Base-by-base conservation (phyloP, 768 basidiomycete species). In the Suillus occidentalis region DNA sequence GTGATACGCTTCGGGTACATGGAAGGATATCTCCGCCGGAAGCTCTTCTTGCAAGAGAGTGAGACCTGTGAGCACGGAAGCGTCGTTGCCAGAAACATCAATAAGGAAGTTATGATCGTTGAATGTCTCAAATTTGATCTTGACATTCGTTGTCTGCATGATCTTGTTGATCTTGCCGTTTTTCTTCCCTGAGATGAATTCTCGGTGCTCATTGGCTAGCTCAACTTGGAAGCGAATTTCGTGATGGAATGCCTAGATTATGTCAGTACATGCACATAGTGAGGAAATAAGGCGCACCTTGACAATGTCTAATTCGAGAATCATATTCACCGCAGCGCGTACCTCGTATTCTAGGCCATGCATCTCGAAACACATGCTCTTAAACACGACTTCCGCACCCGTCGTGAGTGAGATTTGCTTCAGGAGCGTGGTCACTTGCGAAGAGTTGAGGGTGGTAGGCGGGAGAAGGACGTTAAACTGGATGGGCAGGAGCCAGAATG, bases 81-180 rank as follows among this genome's bases (percentile, higher is more conserved):
- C 83, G 73, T 95, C 92, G 68, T 87, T 88, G 34, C 94, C 92
- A 45, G 93, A 86, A 69, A 97, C 87, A 77, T 97, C 95, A 72
- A 97, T 94, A 71, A 95, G 84, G 80, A 96, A 95, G 76, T 96
- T 95, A 76, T 95, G 88, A 73, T 97, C 95, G 74, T 95, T 97
- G 81, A 97, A 93, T 7, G 96, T 97, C 82, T 99, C 97, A 67
- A 98, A 98, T 79, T 97, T 97, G 83, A 99, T 97, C 81, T 97
- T 97, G 75, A 96, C 95, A 70, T 92, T 93, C 37, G 96, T 92
- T 14, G 89, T 90, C 77, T 98, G 95, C 94, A 98, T 98, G 76
- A 99, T 97, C 82, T 98, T 99, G 83, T 98, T 98, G 77, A 98
- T 94, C 80, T 99, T 99, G 64, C 97, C 97, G 72, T 99, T 98